These are phyloP conservation scores for Lepidopterella palustris DNA, from an alignment of 495 filamentous ascomycete genomes.

Conservation along the genomic window DNA sequence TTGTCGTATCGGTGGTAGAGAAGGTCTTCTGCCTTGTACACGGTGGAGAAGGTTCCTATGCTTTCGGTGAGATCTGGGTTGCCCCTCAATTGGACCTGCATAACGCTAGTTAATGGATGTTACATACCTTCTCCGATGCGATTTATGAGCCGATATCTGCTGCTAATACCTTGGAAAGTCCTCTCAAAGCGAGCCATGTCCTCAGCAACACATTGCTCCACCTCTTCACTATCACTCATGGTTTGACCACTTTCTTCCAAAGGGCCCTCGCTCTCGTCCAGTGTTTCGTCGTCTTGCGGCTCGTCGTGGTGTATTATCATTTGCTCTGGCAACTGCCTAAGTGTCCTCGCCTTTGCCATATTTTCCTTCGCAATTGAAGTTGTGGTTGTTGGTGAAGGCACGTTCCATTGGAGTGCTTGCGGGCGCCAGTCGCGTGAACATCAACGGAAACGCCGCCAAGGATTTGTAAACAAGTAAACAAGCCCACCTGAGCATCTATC, in stretches of 20 bases:
- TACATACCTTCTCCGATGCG: slow-evolving; percentile 85
- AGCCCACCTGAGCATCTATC: neutral
- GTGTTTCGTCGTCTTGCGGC: slow-evolving; percentile 35
- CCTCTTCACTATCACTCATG: slow-evolving; percentile 42
- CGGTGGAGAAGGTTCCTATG: slow-evolving; percentile 90
- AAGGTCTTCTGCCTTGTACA: slow-evolving; percentile 98
- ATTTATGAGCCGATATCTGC: slow-evolving; percentile 84
- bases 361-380: neutral
- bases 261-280: slow-evolving; percentile 38
- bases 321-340: neutral
- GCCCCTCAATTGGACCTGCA: slow-evolving; percentile 8
- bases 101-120: slow-evolving; percentile 13
- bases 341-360: slow-evolving; percentile 3
- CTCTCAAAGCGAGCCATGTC: slow-evolving; percentile 83
- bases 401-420: too few species aligned
- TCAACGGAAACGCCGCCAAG: too few species aligned
- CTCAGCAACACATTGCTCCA: slow-evolving; percentile 66
- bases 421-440: neutral
- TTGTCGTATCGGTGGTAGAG: slow-evolving; percentile 77
- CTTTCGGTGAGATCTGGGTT: slow-evolving; percentile 10
- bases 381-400: neutral
- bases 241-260: slow-evolving; percentile 39
- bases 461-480: slow-evolving; percentile 4
- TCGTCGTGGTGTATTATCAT: slow-evolving; percentile 40
- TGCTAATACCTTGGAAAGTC: slow-evolving; percentile 74